These are phyloP conservation scores for Gossypioides kirkii DNA, from an alignment of 345 rosid genomes.

Conservation along the genomic window DNA sequence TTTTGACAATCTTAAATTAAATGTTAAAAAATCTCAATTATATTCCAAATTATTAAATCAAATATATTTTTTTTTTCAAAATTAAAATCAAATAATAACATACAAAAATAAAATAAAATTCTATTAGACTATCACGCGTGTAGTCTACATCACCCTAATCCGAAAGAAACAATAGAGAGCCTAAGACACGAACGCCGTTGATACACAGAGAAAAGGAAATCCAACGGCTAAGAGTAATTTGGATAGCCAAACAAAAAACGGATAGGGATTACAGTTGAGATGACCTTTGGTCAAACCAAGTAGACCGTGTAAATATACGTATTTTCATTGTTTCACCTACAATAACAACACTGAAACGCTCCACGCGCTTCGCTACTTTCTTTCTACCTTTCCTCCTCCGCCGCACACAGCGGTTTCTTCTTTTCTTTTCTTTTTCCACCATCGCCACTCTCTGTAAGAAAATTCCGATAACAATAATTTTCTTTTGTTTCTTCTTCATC, in stretches of 20 bases:
- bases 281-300: neutral
- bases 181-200: neutral
- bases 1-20: no score
- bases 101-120: no score
- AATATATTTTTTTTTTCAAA: no score
- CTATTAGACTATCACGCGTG: no score
- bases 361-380: neutral
- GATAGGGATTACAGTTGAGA: neutral
- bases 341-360: no score
- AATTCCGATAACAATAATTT: no score
- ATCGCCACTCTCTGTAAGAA: no score
- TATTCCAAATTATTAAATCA: no score
- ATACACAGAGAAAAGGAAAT: neutral
- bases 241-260: neutral
- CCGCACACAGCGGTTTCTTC: neutral
- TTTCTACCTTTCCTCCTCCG: neutral
- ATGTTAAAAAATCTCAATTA: no score
- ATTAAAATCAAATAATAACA: no score
- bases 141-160: no score
- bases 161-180: neutral
- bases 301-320: neutral
- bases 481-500: no score
- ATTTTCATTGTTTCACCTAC: neutral
- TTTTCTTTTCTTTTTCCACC: neutral
- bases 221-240: neutral